Evolutionary conservation across 441 rosid species (phyloP), one percentile per base, ranked within the genome.

Genomic region (Cnidoscolus chayamansa): DNA sequence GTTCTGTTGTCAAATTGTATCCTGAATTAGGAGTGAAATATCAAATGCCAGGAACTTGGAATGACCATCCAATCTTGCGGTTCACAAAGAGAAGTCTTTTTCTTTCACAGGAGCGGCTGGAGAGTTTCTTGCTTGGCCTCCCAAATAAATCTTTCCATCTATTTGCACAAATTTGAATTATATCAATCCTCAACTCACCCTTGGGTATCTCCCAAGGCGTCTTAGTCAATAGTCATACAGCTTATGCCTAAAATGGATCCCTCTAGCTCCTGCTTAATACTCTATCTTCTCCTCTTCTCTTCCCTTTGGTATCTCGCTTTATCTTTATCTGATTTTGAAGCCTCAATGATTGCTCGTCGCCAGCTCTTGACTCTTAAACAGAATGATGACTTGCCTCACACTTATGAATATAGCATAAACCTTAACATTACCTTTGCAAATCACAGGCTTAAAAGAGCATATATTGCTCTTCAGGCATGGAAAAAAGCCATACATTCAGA

Each of bases 401-500:
- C 64, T 63, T 77, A 50, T 0, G 92, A 84, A 47, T 76, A 73
- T 0, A 65, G 77, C 13, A 70, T 81, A 1, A 79, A 83, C 5
- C 57, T 79, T 8, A 73, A 77, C 10, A 49, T 47, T 31, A 78
- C 72, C 0, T 89, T 91, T 35, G 78, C 81, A 0, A 91, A 89
- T 35, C 30, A 35, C 1, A 40, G 45, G 45, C 45, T 40, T 40
- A 40, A 40, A 40, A 40, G 45, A 40, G 45, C 45, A 40, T 40
- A 40, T 59, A 68, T 89, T 9, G 91, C 86, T 35, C 86, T 88
- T n/a, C 90, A 89, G 47, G 89, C 93, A 0, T 89, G 83, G 88
- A 91, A 91, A 71, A 80, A 88, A 30, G 89, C 90, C 0, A 77
- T 88, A 1, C 84, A 81, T 63, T 89, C 95, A 0, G 95, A 89